A percentile compares a stretch with the other conserved stretches of the same genome.
Conservation (phyloP, 2,329 filamentous ascomycete species). For the Cercospora sesami region DNA sequence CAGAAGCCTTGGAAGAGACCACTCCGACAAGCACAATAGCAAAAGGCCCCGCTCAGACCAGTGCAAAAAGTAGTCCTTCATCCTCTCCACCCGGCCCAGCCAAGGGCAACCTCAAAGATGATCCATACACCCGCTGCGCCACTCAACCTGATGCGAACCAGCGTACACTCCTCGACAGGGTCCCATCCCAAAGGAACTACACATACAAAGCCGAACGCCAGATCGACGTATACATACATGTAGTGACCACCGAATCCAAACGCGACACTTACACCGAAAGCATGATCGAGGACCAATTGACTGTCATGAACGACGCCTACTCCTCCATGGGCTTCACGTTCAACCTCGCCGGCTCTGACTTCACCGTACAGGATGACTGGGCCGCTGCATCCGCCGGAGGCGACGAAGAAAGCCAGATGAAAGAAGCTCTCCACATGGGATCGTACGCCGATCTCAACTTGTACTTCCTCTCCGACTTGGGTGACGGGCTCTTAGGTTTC, state of each 20-base stretch:
- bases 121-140: slow-evolving; percentile 7
- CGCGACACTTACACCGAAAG: slow-evolving; percentile 38
- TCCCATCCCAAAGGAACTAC: slow-evolving; percentile 11
- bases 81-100: background rate
- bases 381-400: slow-evolving; percentile 49
- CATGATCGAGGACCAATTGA: slow-evolving; percentile 13
- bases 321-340: slow-evolving; percentile 46
- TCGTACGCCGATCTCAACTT: slow-evolving; percentile 55
- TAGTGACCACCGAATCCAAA: slow-evolving; percentile 40
- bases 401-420: slow-evolving; percentile 46
- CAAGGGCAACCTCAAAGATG: background rate
- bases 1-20: background rate
- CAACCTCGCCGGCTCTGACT: slow-evolving; percentile 49
- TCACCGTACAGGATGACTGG: slow-evolving; percentile 54
- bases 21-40: background rate
- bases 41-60: background rate
- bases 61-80: background rate
- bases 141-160: slow-evolving; percentile 8
- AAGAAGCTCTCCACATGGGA: slow-evolving; percentile 53
- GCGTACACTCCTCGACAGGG: slow-evolving; percentile 4
- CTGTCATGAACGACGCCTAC: slow-evolving; percentile 38
- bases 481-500: slow-evolving; percentile 28
- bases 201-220: slow-evolving; percentile 10
- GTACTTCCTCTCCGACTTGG: slow-evolving; percentile 57
- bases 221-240: slow-evolving; percentile 42